Evolutionary conservation across 225 moss, liverwort and hornwort species (phyloP).

Genomic region (Anthoceros angustus): DNA sequence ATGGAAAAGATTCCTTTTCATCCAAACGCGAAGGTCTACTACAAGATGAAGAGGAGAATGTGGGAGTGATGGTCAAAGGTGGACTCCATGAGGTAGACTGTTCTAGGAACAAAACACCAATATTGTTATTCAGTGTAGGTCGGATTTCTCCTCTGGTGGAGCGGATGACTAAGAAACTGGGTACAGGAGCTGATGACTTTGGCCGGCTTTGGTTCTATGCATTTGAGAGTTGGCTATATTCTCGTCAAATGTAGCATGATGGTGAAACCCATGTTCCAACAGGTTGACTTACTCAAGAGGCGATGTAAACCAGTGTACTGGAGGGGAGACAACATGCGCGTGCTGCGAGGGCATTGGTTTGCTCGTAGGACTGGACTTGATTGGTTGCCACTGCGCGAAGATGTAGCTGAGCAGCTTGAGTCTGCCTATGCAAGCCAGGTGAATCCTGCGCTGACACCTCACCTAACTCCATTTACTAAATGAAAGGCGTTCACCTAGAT

Average conservation of each 20-base stretch:
- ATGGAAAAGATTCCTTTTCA: neutral
- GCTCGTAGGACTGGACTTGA: slow-evolving; percentile 90
- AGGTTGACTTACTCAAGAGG: slow-evolving; percentile 84
- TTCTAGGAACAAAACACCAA: neutral
- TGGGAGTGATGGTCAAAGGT: slow-evolving; percentile 90
- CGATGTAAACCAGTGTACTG: slow-evolving; percentile 96
- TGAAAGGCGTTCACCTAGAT: no score
- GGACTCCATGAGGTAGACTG: slow-evolving; percentile 74
- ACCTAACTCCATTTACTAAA: neutral
- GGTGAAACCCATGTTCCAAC: neutral
- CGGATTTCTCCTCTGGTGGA: no score
- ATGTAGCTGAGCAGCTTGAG: slow-evolving; percentile 89
- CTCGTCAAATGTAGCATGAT: no score
- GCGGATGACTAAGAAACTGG: no score
- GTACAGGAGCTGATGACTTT: no score
- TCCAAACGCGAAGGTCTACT: neutral
- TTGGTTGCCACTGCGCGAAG: slow-evolving; percentile 96
- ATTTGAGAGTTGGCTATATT: no score
- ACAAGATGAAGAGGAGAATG: slow-evolving; percentile 67
- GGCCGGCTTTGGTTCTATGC: no score
- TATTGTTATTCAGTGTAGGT: slow-evolving; percentile 7
- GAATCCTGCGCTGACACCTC: neutral
- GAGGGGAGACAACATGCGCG: slow-evolving; percentile 93
- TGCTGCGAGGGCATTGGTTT: slow-evolving; percentile 96
- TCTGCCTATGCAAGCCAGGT: slow-evolving; percentile 88